Conservation (phyloP, 352 stramenopile species). For the Chrysophaeum taylorii region DNA sequence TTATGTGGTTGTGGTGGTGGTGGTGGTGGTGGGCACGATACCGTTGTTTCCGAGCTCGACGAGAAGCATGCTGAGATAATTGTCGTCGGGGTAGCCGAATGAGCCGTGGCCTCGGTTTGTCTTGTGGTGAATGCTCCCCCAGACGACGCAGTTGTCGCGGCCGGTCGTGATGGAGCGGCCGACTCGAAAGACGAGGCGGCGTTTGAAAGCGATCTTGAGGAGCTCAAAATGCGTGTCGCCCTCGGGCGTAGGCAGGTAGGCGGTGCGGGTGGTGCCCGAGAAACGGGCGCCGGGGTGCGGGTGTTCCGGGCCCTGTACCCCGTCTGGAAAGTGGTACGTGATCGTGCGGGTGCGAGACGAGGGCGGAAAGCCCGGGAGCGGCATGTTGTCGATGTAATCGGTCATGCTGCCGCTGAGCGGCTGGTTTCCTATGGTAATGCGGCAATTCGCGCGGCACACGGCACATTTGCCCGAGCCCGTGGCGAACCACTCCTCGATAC, state of each 20-base stretch:
- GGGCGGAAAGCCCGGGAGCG: slow-evolving; percentile 6
- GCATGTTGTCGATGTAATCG: not conserved
- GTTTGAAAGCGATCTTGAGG: slow-evolving; percentile 21
- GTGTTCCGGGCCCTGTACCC: slow-evolving; percentile 18
- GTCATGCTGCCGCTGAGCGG: slow-evolving; percentile 12
- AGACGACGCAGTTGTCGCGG: slow-evolving; percentile 19
- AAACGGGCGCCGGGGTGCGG: slow-evolving; percentile 17
- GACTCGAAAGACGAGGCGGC: slow-evolving; percentile 22
- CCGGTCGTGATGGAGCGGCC: slow-evolving; percentile 20
- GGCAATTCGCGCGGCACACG: slow-evolving; percentile 2
- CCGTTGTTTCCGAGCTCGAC: slow-evolving; percentile 21
- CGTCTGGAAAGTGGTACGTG: slow-evolving; percentile 17
- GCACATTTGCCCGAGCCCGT: not conserved
- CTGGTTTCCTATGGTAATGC: slow-evolving; percentile 15
- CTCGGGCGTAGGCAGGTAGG: slow-evolving; percentile 24
- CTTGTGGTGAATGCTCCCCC: slow-evolving; percentile 27
- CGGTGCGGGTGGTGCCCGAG: slow-evolving; percentile 15
- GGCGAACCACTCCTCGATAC: slow-evolving; percentile 19
- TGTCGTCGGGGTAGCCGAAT: slow-evolving; percentile 24
- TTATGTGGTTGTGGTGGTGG: too few relatives aligned
- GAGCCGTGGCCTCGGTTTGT: slow-evolving; percentile 11
- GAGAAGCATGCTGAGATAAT: slow-evolving; percentile 17
- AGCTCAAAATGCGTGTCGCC: slow-evolving; percentile 8
- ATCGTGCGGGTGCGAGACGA: slow-evolving; percentile 17
- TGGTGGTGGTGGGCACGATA: too few relatives aligned